Base-by-base conservation (phyloP, 495 filamentous ascomycete species). In the Hyaloscypha hepaticicola region DNA sequence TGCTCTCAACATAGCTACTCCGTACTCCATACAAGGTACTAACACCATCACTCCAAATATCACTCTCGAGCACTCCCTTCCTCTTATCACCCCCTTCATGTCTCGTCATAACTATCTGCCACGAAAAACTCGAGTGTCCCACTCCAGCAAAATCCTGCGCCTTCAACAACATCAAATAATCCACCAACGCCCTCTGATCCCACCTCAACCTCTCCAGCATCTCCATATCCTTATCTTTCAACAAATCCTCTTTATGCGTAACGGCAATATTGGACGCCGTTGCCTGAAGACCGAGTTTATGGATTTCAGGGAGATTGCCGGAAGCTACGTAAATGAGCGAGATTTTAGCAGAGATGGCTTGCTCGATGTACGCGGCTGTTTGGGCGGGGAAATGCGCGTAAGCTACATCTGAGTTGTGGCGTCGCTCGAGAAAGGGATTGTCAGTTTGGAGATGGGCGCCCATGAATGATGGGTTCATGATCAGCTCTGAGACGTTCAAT, bases 121-220 rank as follows among this genome's bases (percentile, higher is more conserved):
- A 71, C 3, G 58, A 55, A 52, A 68, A 71, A 19, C 53, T 45
- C 24, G 49, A 58, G 28, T 71, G 69, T 14, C 66, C 66, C 26
- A 71, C 59, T 11, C 69, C 69, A 19, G 33, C 66, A 62, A 71
- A 71, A 22, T 66, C 66, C 28, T 59, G 52, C 6, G 53, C 60
- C 29, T 66, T 71, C 50, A 61, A 31, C 62, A 68, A 51, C 19
- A 71, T 66, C 55, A 71, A 50, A 61, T 55, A 71, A 62, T 71
- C 69, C 24, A 71, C 63, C 45, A 71, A 25, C 0, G 58, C 60
- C 34, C 64, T 60, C 63, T 71, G 69, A 53, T 71, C 69, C 58
- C 55, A 68, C 22, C 41, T 61, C 63, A 71, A 58, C 16, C n/a
- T 53, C 14, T 66, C 50, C 27, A 71, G 51, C 34, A 60, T 22